Base-by-base conservation (phyloP, 1,284 basidiomycete genomes). In the Trichosporon faecale region DNA sequence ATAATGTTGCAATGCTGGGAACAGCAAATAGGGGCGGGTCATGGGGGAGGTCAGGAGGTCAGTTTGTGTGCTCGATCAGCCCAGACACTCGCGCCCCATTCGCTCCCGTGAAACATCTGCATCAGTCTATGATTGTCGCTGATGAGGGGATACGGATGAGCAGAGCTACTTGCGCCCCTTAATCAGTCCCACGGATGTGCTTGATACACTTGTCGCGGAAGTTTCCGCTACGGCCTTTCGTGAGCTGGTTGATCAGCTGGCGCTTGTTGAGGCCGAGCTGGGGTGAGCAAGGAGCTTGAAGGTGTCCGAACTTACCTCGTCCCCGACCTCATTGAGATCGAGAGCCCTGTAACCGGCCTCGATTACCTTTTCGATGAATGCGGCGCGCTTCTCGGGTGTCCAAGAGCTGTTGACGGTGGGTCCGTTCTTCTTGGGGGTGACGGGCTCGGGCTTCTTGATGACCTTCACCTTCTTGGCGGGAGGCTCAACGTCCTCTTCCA, bases 351-450 rank as follows among this genome's bases (percentile, higher is more conserved):
- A 75, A 3, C 78, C 78, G 0, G 69, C 66, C 0, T 73, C 69
- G 21, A 79, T 66, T 40, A 79, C 69, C 29, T 71, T 68, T 25
- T 79, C 78, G 31, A 78, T 67, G 37, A 79, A 68, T 21, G 61
- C n/a, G 3, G 55, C 69, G 23, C 70, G 60, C 68, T 76, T 78
- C 37, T 71, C 72, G 1, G 73, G 25, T 11, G 72, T 75, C 76
- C 76, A 77, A 1, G 46, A 33, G 35, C 21, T 27, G 23, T 29
- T 14, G 35, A 14, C 35, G 11, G 35, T 12, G 35, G 11, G 14
- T 4, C 11, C 55, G 12, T 29, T 31, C 55, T 60, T 60, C 55
- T 55, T 55, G 52, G 35, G 12, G 11, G 35, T 12, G 11, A 14
- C 35, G 3, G 49, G 49, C 49, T 27, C 2, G 29, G 14, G 55